Percentiles rank a stretch among this genome's conserved stretches.
Conservation (phyloP, 1,284 basidiomycete species). For the Puccinia hordei region DNA sequence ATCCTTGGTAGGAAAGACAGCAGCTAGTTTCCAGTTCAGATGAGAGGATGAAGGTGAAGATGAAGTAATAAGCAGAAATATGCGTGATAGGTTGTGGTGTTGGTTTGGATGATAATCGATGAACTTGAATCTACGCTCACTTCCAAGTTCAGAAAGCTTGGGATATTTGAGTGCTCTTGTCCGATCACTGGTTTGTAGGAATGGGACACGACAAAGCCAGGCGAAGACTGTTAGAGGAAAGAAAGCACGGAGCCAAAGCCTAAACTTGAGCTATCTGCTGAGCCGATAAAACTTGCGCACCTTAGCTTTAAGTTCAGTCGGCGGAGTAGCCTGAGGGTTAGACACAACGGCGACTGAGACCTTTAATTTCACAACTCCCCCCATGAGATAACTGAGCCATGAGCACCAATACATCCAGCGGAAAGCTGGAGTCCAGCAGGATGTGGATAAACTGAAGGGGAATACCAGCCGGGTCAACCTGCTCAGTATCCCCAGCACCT, state of each 20-base stretch:
- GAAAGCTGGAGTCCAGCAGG: constrained; percentile 10
- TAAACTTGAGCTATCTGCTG: constrained; percentile 23
- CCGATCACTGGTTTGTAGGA: constrained; percentile 5
- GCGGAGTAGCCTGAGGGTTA: not conserved
- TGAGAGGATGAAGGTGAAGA: constrained; percentile 10
- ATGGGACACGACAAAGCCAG: not conserved
- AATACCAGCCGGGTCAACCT: not conserved
- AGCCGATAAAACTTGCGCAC: constrained; percentile 21
- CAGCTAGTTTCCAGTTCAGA: constrained; percentile 1
- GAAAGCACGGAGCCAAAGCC: not conserved
- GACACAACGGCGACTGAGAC: constrained; percentile 7
- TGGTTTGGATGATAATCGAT: not conserved
- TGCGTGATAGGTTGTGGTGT: not conserved
- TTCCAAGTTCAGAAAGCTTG: constrained; percentile 3
- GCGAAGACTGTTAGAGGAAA: not conserved
- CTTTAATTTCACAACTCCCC: constrained; percentile 9
- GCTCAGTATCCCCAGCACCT: not conserved
- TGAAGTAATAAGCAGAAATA: not conserved
- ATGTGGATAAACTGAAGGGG: constrained; percentile 25
- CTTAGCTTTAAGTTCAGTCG: constrained; percentile 7
- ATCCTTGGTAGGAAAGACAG: not conserved
- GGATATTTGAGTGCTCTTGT: not conserved
- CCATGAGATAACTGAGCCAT: not conserved
- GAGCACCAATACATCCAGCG: not conserved
- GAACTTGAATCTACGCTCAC: not conserved